phyloP scores from a whole-genome alignment of 352 stramenopile species.

The Phytophthora rubi region DNA sequence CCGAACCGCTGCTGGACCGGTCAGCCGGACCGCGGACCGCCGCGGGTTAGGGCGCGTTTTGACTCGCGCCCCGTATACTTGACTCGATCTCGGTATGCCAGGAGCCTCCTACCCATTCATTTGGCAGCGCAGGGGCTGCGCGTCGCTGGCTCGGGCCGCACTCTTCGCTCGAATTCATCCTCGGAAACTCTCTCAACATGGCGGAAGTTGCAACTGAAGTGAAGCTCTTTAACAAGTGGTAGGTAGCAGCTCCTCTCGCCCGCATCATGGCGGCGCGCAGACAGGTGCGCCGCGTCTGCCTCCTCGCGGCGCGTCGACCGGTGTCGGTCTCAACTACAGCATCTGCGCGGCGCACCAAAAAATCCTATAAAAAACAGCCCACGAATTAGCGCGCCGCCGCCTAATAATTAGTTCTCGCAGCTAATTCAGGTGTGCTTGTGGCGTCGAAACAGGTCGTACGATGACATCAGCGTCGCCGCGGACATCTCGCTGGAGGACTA shows the following conservation, averaged over 20 bases:
- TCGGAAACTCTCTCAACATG: slow-evolving; percentile 92
- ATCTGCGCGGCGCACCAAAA: neutral
- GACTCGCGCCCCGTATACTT: slow-evolving; percentile 62
- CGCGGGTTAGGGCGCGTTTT: slow-evolving; percentile 22
- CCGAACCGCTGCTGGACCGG: slow-evolving; percentile 20
- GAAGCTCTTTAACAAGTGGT: slow-evolving; percentile 96
- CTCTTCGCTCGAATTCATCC: slow-evolving; percentile 68
- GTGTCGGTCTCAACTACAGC: neutral
- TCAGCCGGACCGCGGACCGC: slow-evolving; percentile 26
- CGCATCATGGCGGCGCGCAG: neutral
- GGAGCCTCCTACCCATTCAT: slow-evolving; percentile 86
- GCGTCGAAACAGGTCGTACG: slow-evolving; percentile 90
- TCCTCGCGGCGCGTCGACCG: slow-evolving; percentile 3
- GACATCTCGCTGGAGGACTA: slow-evolving; percentile 99
- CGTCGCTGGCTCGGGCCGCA: slow-evolving; percentile 14
- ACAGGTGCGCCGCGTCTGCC: neutral
- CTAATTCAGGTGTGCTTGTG: slow-evolving; percentile 37
- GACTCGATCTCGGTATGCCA: slow-evolving; percentile 65
- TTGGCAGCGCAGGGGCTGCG: slow-evolving; percentile 36
- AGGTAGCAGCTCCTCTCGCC: slow-evolving; percentile 35
- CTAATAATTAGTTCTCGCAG: slow-evolving; percentile 5
- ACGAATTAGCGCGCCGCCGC: neutral
- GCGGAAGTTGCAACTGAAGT: slow-evolving; percentile 93
- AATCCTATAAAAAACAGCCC: neutral
- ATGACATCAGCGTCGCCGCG: slow-evolving; percentile 97